Base-by-base conservation (phyloP, 2,329 filamentous ascomycete genomes). In the Erysiphe pulchra region DNA sequence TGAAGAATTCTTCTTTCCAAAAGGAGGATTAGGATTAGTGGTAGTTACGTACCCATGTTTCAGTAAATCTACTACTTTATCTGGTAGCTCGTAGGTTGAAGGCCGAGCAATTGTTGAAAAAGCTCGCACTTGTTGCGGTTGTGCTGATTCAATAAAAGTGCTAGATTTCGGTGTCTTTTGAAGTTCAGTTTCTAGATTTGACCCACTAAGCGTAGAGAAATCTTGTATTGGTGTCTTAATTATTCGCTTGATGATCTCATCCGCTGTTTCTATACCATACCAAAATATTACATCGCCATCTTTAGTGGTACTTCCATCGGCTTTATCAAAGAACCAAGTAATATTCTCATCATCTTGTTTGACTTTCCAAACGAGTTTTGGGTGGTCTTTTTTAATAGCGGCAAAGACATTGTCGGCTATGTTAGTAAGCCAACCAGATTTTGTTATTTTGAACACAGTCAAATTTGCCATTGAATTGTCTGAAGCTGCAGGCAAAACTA, bases 261-360 rank as follows among this genome's bases (percentile, higher is more conserved):
- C 76, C 31, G 78, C 75, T 46, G 76, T 77, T 52, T 90, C 80
- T 48, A 90, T 75, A 42, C 58, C 58, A 61, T 92, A 93, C 81
- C 87, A 95, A 69, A 95, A 95, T 57, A 95, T 77, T 36, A 94
- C 83, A 57, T 86, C 83, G 48, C 84, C 84, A 53, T 83, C 76
- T 47, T 77, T 75, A 50, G 80, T 83, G 55, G 94, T 72, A 62
- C 83, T 93, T 47, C 90, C 87, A 54, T 94, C 85, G 10, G 87
- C 80, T 69, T 93, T 93, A 63, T 93, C 86, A 54, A 92, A 92
- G 68, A 95, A 94, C 90, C 87, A 95, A 11, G 84, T 86, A 55
- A 95, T 68, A 61, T 95, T 94, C 70, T 95, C 87, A 55, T 95
- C 86, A 53, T 92, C 80, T 57, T 86, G 80, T 65, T 82, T 87